Evolutionary conservation across 1,284 basidiomycete genomes (phyloP).

Genomic region (Taiwanofungus camphoratus): DNA sequence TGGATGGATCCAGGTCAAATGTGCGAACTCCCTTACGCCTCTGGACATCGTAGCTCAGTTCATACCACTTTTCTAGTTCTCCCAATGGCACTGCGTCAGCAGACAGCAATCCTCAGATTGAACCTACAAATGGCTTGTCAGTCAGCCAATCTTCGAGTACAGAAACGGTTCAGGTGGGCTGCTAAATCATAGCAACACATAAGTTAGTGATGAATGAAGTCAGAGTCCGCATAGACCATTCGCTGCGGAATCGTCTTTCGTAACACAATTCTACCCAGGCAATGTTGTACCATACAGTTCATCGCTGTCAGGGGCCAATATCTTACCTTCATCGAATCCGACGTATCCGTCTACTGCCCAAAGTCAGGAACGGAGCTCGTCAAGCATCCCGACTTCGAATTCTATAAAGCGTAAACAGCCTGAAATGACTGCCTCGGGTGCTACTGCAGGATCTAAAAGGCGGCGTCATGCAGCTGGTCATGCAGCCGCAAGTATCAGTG

Average conservation of each 20-base stretch:
- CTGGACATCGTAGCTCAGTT: background rate
- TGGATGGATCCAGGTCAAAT: constrained; percentile 3
- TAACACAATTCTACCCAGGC: constrained; percentile 5
- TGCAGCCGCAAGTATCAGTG: background rate
- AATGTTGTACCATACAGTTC: constrained; percentile 11
- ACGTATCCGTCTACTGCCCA: constrained; percentile 2
- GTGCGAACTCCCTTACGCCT: background rate
- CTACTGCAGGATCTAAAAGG: constrained; percentile 5
- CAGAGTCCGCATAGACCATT: constrained; percentile 2
- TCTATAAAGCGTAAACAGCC: constrained; percentile 17
- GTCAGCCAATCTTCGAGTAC: constrained; percentile 3
- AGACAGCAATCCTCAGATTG: background rate
- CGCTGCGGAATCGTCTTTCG: constrained; percentile 1
- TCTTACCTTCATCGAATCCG: constrained; percentile 1
- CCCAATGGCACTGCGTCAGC: background rate
- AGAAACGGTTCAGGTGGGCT: background rate
- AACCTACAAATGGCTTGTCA: background rate
- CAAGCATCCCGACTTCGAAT: background rate
- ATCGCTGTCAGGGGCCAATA: constrained; percentile 9
- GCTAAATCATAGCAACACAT: background rate
- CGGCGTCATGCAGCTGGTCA: constrained; percentile 11
- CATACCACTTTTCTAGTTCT: background rate
- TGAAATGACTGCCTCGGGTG: constrained; percentile 6
- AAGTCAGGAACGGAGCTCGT: constrained; percentile 4
- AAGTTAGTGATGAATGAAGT: background rate